A percentile compares a stretch with the other conserved stretches of the same genome.
Conservation (phyloP, 129 eudicot genomes). For the Helianthus annuus region DNA sequence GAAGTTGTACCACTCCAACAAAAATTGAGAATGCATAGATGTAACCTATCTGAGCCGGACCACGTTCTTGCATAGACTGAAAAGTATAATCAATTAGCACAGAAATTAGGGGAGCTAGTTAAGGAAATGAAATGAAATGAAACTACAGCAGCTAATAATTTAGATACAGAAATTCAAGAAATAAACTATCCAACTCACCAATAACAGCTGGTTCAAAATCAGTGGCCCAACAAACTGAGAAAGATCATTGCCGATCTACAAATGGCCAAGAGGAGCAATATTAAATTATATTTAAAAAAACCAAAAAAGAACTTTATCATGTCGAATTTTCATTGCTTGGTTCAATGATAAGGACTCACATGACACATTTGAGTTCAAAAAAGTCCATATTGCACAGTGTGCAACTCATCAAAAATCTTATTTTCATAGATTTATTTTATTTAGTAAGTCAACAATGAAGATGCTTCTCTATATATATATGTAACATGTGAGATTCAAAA, state of each 20-base stretch:
- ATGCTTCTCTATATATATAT: neutral
- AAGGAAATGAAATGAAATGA: neutral
- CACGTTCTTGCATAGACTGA: slow-evolving; percentile 85
- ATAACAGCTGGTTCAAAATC: slow-evolving; percentile 65
- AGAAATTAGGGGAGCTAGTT: neutral
- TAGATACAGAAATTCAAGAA: neutral
- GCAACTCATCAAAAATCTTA: neutral
- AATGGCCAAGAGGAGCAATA: slow-evolving; percentile 5
- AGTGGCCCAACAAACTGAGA: slow-evolving; percentile 90
- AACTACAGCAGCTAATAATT: neutral
- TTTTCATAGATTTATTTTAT: neutral
- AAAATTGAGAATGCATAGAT: slow-evolving; percentile 76
- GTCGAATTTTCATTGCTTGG: neutral
- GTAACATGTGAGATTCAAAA: slow-evolving; percentile 18
- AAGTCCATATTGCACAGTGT: neutral
- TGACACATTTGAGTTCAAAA: neutral
- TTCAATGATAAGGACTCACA: neutral
- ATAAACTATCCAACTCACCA: slow-evolving; percentile 45
- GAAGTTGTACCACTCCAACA: slow-evolving; percentile 72
- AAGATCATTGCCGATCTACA: slow-evolving; percentile 88
- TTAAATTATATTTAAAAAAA: slow-evolving; percentile 1
- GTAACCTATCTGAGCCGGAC: slow-evolving; percentile 82
- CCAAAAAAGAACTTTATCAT: neutral
- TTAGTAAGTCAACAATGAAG: neutral
- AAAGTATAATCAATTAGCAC: slow-evolving; percentile 10